Percentiles rank a stretch among this genome's conserved stretches.
Conservation (phyloP, 2,329 filamentous ascomycete species). For the Botrytis fragariae region DNA sequence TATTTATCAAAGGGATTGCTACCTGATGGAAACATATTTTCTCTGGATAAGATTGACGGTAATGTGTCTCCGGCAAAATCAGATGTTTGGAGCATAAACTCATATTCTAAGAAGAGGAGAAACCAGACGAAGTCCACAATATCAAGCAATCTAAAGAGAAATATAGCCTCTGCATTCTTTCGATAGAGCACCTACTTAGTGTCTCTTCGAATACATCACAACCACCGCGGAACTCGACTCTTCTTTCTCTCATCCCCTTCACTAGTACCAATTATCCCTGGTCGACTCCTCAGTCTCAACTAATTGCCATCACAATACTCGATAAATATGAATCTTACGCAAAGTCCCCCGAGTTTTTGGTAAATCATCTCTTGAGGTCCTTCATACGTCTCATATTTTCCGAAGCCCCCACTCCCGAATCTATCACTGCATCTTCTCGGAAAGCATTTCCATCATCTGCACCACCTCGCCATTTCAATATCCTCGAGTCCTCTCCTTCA, state of each 20-base stretch:
- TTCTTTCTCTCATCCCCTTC: conserved; percentile 41
- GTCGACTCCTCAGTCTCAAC: conserved; percentile 40
- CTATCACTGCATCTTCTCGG: conserved; percentile 56
- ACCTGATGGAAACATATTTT: conserved; percentile 28
- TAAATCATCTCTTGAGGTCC: conserved; percentile 56
- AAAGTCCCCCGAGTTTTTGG: conserved; percentile 43
- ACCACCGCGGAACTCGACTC: conserved; percentile 17
- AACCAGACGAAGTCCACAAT: background rate
- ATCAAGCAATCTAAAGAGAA: conserved; percentile 23
- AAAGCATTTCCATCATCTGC: conserved; percentile 49
- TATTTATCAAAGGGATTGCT: conserved; percentile 32
- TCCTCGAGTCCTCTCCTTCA: conserved; percentile 42
- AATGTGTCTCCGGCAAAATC: background rate
- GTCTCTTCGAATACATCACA: background rate
- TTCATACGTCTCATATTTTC: conserved; percentile 68
- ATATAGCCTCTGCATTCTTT: conserved; percentile 25
- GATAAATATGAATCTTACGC: conserved; percentile 27
- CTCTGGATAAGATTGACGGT: conserved; percentile 32
- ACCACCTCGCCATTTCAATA: conserved; percentile 40
- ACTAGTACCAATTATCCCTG: conserved; percentile 40
- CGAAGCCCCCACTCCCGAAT: conserved; percentile 48
- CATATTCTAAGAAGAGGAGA: background rate
- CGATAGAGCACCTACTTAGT: conserved; percentile 19
- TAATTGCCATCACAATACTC: conserved; percentile 39
- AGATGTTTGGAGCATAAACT: background rate